Evolutionary conservation across 2,329 filamentous ascomycete species (phyloP).

Genomic region (Calonectria honghensis): DNA sequence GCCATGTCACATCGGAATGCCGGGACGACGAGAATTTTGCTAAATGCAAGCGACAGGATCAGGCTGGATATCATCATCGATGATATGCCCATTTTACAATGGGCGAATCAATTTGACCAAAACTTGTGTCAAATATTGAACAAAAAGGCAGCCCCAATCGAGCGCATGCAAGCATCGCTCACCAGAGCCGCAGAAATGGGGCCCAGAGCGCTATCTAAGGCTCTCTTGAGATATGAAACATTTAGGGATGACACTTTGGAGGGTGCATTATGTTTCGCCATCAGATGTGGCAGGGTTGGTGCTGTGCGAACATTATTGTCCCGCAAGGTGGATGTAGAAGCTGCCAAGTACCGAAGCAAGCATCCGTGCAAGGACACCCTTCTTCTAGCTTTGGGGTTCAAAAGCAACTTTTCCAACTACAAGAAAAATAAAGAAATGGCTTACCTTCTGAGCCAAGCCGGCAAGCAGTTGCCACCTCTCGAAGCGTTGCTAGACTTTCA

Average conservation of each 20-base stretch:
- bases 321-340: not conserved
- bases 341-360: not conserved
- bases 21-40: not conserved
- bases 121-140: not conserved
- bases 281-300: not conserved
- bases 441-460: not conserved
- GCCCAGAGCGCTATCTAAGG: not conserved
- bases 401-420: not conserved
- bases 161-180: not conserved
- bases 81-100: conserved; percentile 1
- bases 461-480: not conserved
- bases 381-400: not conserved
- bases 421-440: conserved; percentile 7
- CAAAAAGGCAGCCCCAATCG: not conserved
- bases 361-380: not conserved
- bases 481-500: not conserved
- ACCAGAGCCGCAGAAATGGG: not conserved
- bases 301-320: not conserved
- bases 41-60: not conserved
- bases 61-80: not conserved
- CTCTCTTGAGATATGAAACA: not conserved
- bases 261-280: not conserved
- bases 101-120: not conserved
- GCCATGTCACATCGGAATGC: not conserved
- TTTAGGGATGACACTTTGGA: not conserved